Base-by-base conservation (phyloP, 2,329 filamentous ascomycete species). In the Plectosphaerella sp. region DNA sequence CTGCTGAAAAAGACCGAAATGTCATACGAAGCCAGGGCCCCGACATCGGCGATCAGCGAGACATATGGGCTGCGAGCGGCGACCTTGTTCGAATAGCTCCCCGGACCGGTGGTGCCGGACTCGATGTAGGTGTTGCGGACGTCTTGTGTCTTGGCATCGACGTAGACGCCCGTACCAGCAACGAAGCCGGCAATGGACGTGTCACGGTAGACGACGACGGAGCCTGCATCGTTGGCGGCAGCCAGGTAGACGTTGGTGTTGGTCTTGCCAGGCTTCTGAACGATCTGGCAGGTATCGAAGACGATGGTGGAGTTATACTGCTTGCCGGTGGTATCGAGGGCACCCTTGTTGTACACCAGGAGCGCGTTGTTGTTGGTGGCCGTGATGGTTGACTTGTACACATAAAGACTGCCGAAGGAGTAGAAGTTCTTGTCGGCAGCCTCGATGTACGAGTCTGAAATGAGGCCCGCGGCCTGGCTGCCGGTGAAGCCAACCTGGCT, bases 401-500 rank as follows among this genome's bases (percentile, higher is more conserved):
- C 55, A 51, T 76, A 76, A 0, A 73, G 52, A 11, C 68, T 69
- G 0, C 68, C 65, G 11, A 66, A 70, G 36, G 68, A 67, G 52
- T 69, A 71, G 48, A 77, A 65, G 2, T 72, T 56, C 55, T 74
- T 74, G 47, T 73, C 69, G 6, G 64, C 55, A 2, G 70, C 73
- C 52, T 76, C 71, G 9, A 77, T 64, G 51, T 75, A 75, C 0
- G 71, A 74, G 54, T 74, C 67, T 9, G 71, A 71, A 22, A 77
- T 65, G 24, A 77, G 56, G 1, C 64, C 66, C 0, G 69, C 60
- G 3, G 70, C 68, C 3, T 60, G 56, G 8, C 52, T 61, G 2
- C 64, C 62, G 6, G 61, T 62, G 25, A 67, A 54, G 5, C 57
- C 59, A 3, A 57, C 52, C 7, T 52, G 51, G 14, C 73, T 71